Conservation (phyloP, 164 flowering plant species). For the Aristolochia contorta region DNA sequence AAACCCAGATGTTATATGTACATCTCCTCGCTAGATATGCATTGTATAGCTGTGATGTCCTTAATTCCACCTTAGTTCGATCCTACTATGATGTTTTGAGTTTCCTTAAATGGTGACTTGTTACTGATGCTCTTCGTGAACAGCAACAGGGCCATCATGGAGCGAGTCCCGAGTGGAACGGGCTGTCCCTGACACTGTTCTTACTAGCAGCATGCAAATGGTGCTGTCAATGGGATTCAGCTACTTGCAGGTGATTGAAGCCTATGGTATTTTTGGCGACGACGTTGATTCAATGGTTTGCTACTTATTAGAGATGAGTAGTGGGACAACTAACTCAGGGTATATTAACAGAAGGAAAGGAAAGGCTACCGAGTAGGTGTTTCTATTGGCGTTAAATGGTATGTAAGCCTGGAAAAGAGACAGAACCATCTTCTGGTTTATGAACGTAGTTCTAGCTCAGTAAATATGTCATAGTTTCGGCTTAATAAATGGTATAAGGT, state of each 20-base stretch:
- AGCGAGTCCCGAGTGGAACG: slow-evolving; percentile 27
- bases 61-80: no score
- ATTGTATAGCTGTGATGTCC: no score
- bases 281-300: slow-evolving; percentile 92
- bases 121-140: neutral
- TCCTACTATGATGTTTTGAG: no score
- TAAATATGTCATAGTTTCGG: slow-evolving; percentile 2
- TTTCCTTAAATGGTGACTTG: no score
- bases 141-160: slow-evolving; percentile 40
- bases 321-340: slow-evolving; percentile 22
- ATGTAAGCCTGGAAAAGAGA: neutral
- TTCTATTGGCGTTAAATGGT: neutral
- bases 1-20: no score
- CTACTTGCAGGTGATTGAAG: slow-evolving; percentile 78
- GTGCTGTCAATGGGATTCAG: slow-evolving; percentile 93
- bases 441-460: neutral
- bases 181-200: slow-evolving; percentile 23
- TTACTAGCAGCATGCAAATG: slow-evolving; percentile 58
- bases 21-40: no score
- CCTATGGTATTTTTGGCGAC: slow-evolving; percentile 93
- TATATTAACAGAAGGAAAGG: slow-evolving; percentile 58
- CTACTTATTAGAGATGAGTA: slow-evolving; percentile 70
- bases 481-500: neutral
- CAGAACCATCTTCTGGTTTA: neutral
- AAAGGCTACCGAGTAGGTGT: slow-evolving; percentile 70